Evolutionary conservation across 1,284 basidiomycete genomes (phyloP).

Genomic region (Ustilago vetiveriae): DNA sequence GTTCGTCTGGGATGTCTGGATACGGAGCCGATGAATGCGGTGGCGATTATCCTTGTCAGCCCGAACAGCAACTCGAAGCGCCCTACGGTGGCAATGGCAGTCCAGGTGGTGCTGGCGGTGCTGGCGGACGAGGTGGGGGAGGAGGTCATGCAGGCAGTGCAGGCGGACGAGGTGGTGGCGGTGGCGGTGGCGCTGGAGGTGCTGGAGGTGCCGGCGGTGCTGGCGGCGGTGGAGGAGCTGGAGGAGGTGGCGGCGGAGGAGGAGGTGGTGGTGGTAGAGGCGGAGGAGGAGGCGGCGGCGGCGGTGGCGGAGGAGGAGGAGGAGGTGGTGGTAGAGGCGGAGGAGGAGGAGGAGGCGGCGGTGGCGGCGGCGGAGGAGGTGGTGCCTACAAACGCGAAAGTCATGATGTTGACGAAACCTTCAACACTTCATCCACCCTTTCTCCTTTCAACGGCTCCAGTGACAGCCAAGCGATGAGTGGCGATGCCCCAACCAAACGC

Average conservation of each 20-base stretch:
- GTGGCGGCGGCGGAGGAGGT: neutral
- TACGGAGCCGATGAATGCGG: too few relatives aligned
- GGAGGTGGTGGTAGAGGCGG: neutral
- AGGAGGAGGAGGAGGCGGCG: neutral
- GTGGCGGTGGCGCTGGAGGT: neutral
- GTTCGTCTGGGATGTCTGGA: too few relatives aligned
- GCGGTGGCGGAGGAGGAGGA: neutral
- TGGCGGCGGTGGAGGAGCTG: neutral
- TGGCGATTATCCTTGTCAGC: too few relatives aligned
- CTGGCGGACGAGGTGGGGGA: constrained; percentile 14
- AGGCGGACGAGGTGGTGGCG: neutral
- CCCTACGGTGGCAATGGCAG: neutral
- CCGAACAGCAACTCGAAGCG: too few relatives aligned
- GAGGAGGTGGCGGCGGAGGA: too few relatives aligned
- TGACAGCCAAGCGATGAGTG: neutral
- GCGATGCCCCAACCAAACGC: neutral
- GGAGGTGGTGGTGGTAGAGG: too few relatives aligned
- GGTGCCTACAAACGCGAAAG: neutral
- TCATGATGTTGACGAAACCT: neutral
- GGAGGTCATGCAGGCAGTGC: constrained; percentile 7
- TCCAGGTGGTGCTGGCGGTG: constrained; percentile 2
- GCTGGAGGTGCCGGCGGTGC: constrained; percentile 2
- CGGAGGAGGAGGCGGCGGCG: neutral
- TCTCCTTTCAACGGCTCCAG: neutral
- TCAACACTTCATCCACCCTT: too few relatives aligned